These are phyloP conservation scores for Crithidia mellificae DNA, from an alignment of 208 protist species.

Conservation along the genomic window DNA sequence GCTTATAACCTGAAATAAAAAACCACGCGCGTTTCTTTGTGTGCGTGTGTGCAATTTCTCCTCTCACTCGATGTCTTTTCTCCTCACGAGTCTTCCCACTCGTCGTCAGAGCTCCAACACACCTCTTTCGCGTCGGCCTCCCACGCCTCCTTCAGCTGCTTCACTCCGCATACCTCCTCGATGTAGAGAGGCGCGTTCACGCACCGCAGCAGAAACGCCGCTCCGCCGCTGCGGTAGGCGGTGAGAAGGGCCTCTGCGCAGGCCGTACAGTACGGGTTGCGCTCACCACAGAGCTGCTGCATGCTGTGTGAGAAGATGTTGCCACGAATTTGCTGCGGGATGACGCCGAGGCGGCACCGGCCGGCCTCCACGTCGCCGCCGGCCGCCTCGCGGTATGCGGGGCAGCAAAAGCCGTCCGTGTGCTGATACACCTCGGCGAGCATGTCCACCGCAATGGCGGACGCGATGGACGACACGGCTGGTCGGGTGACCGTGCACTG, in stretches of 20 bases:
- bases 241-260: conserved; percentile 86
- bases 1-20: too few species aligned
- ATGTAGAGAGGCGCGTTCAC: conserved; percentile 88
- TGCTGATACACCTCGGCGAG: conserved; percentile 94
- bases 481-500: conserved; percentile 98
- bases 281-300: conserved; percentile 60
- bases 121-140: conserved; percentile 30
- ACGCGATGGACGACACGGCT: conserved; percentile 93
- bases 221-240: conserved; percentile 72
- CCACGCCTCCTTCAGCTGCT: conserved; percentile 65
- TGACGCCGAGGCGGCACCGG: conserved; percentile 55
- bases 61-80: too few species aligned
- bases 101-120: conserved; percentile 35
- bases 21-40: too few species aligned
- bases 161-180: conserved; percentile 76
- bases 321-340: conserved; percentile 91
- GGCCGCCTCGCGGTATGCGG: conserved; percentile 42
- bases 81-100: conserved; percentile 12
- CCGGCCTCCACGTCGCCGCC: conserved; percentile 22
- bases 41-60: too few species aligned
- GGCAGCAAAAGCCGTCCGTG: conserved; percentile 63
- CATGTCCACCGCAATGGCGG: conserved; percentile 94
- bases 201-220: conserved; percentile 89
- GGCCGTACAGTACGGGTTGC: conserved; percentile 93
- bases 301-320: conserved; percentile 81